These are phyloP conservation scores for Pyrenula aspistea DNA, from an alignment of 495 filamentous ascomycete species.

Conservation along the genomic window DNA sequence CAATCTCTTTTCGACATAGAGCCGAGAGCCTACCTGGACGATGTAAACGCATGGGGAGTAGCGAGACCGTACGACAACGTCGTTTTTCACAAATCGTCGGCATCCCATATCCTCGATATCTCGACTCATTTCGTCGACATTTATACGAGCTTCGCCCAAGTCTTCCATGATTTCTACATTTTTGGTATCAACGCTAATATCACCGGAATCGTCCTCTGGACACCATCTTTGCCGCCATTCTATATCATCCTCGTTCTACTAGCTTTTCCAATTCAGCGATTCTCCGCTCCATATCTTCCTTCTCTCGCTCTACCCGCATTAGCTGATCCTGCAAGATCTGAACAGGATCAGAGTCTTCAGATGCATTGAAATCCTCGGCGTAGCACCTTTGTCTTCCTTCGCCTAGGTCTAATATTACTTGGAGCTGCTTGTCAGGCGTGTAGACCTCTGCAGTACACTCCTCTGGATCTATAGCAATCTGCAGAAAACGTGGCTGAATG, in stretches of 20 bases:
- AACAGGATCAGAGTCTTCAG: too few species aligned
- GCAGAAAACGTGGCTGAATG: background rate
- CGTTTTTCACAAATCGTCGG: background rate
- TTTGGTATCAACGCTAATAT: background rate
- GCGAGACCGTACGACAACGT: background rate
- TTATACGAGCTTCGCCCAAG: background rate
- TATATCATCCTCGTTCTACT: too few species aligned
- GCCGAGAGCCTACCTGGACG: background rate
- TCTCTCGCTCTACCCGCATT: too few species aligned
- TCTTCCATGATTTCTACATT: background rate
- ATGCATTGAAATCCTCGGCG: too few species aligned
- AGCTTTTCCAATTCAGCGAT: too few species aligned
- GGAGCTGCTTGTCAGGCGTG: background rate
- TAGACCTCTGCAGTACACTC: background rate
- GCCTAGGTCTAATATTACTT: too few species aligned
- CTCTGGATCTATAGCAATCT: background rate
- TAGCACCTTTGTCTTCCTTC: too few species aligned
- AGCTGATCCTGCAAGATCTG: too few species aligned
- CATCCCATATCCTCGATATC: background rate
- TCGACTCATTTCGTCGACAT: background rate
- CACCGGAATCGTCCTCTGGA: background rate
- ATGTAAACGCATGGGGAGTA: background rate
- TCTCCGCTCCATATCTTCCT: too few species aligned
- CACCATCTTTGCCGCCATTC: too few species aligned
- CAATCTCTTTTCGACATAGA: background rate